Evolutionary conservation across 176 grass and related monocot species (phyloP).

Genomic region (Ananas comosus): DNA sequence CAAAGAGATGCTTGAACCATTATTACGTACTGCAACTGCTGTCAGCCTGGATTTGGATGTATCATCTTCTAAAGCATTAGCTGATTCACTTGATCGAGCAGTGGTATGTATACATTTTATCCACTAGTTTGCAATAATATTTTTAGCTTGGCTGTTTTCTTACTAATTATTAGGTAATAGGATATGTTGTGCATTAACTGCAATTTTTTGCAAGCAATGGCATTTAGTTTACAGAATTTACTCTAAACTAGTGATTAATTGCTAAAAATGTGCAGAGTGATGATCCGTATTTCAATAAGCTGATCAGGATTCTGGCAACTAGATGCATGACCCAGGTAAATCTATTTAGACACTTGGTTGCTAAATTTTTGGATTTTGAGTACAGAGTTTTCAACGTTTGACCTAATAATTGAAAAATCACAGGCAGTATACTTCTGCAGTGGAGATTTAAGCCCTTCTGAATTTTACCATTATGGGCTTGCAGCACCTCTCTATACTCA

Average conservation of each 20-base stretch:
- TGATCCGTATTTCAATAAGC: constrained; percentile 98
- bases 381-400: not conserved
- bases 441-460: constrained; percentile 79
- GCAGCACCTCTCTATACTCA: constrained; percentile 89
- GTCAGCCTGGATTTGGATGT: constrained; percentile 73
- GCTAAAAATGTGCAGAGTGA: constrained; percentile 44
- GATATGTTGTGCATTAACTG: too few species aligned
- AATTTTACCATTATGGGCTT: constrained; percentile 91
- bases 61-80: constrained; percentile 92
- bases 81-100: constrained; percentile 94
- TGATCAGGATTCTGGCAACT: constrained; percentile 93
- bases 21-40: constrained; percentile 75
- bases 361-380: not conserved
- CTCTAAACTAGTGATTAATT: constrained; percentile 15
- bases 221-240: not conserved
- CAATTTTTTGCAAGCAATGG: too few species aligned
- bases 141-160: constrained; percentile 2
- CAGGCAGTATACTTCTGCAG: constrained; percentile 98
- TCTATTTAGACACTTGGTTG: not conserved
- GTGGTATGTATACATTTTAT: constrained; percentile 35
- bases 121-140: not conserved
- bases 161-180: too few species aligned
- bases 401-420: constrained; percentile 22
- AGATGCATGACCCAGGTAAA: constrained; percentile 97
- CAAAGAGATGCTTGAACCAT: constrained; percentile 98